These are phyloP conservation scores for Colletotrichum tabaci DNA, from an alignment of 2,329 filamentous ascomycete species.

Conservation along the genomic window DNA sequence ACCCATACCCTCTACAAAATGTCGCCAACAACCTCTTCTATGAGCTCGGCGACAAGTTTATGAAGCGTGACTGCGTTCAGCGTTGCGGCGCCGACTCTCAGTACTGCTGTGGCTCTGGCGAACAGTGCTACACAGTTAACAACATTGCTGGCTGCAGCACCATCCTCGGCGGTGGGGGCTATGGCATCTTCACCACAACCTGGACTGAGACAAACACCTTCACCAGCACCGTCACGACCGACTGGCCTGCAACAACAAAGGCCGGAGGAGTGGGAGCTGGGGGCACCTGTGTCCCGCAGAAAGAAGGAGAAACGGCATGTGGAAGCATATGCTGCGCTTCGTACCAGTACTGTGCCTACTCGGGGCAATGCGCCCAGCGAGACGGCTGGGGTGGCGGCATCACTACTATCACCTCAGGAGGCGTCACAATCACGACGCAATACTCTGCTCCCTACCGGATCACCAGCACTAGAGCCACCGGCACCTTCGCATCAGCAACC, in stretches of 20 bases:
- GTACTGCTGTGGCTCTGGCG: constrained; percentile 66
- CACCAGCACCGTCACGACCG: constrained; percentile 70
- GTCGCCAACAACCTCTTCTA: constrained; percentile 60
- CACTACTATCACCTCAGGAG: constrained; percentile 62
- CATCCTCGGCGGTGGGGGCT: constrained; percentile 51
- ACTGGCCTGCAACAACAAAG: constrained; percentile 61
- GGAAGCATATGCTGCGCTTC: constrained; percentile 79
- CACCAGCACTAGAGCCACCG: constrained; percentile 67
- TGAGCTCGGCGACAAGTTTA: constrained; percentile 64
- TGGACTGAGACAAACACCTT: constrained; percentile 74
- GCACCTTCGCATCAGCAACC: constrained; percentile 67
- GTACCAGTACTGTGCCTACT: constrained; percentile 76
- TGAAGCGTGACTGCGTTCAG: constrained; percentile 64
- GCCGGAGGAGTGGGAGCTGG: constrained; percentile 48
- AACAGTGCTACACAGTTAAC: constrained; percentile 67
- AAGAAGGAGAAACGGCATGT: constrained; percentile 73
- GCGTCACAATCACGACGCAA: constrained; percentile 66
- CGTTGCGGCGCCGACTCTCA: constrained; percentile 70
- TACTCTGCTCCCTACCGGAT: constrained; percentile 68
- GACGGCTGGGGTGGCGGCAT: constrained; percentile 49
- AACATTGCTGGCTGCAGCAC: constrained; percentile 66
- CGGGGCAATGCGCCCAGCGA: constrained; percentile 70
- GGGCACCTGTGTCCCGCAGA: constrained; percentile 65
- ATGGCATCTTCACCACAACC: constrained; percentile 66
- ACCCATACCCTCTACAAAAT: constrained; percentile 60